Percentiles rank a stretch among this genome's conserved stretches.
Evolutionary conservation across 1,284 basidiomycete species (phyloP).

Genomic region (Apiotrichum brassicae): DNA sequence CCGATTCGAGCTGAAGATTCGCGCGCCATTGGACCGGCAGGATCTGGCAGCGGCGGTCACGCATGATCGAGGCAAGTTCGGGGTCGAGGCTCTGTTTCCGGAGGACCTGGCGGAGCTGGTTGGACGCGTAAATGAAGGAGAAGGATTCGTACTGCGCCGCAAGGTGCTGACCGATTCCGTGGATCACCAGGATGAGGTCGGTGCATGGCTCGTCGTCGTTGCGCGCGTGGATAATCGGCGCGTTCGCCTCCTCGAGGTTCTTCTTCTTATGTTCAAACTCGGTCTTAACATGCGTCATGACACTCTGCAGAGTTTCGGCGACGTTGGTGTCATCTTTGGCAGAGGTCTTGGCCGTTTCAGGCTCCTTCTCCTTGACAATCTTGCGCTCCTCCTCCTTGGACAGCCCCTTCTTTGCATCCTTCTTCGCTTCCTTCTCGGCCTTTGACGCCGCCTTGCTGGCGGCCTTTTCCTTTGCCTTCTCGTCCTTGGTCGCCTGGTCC

Average conservation of each 20-base stretch:
- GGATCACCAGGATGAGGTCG: slow-evolving; percentile 50
- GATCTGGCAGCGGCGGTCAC: slow-evolving; percentile 49
- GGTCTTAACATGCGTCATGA: slow-evolving; percentile 5
- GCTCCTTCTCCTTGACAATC: slow-evolving; percentile 10
- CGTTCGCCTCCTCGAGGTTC: slow-evolving; percentile 41
- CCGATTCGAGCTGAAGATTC: slow-evolving; percentile 48
- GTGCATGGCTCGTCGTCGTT: slow-evolving; percentile 47
- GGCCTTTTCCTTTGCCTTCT: background rate
- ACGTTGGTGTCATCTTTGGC: background rate
- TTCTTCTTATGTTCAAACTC: slow-evolving; percentile 8
- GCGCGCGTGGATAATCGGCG: slow-evolving; percentile 36
- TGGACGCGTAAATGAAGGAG: slow-evolving; percentile 52
- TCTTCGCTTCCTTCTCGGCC: background rate
- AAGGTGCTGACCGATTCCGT: slow-evolving; percentile 51
- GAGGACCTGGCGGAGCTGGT: slow-evolving; percentile 49
- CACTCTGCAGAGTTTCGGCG: background rate
- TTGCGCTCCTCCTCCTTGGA: slow-evolving; percentile 1
- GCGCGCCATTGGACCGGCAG: slow-evolving; percentile 55
- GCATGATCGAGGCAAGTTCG: slow-evolving; percentile 48
- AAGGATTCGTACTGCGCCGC: slow-evolving; percentile 50
- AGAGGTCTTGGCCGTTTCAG: background rate
- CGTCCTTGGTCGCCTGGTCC: background rate
- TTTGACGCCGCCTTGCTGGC: background rate
- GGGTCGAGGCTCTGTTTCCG: slow-evolving; percentile 48
- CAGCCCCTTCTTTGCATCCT: background rate